Conservation (phyloP, 2,329 filamentous ascomycete genomes). For the Fusarium sp. region DNA sequence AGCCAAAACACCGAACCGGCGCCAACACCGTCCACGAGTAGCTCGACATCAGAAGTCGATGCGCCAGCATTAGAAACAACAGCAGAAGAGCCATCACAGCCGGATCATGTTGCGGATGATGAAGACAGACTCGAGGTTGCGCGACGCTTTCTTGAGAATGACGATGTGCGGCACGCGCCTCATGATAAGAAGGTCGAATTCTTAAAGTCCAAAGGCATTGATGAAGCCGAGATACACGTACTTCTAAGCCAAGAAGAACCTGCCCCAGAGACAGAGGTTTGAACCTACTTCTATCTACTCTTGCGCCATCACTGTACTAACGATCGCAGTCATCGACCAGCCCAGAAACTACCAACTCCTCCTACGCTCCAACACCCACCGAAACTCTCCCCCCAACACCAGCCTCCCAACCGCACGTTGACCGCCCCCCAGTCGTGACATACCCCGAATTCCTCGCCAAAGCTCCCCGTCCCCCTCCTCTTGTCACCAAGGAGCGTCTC, state of each 20-base stretch:
- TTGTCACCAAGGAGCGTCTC: conserved; percentile 70
- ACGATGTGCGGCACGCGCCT: conserved; percentile 74
- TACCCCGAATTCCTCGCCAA: conserved; percentile 76
- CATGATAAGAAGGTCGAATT: conserved; percentile 81
- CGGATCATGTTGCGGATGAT: background rate
- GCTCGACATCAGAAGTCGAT: conserved; percentile 31
- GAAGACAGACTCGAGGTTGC: conserved; percentile 69
- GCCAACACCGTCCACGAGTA: conserved; percentile 32
- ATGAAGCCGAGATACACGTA: conserved; percentile 72
- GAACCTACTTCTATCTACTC: background rate
- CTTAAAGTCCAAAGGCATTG: conserved; percentile 80
- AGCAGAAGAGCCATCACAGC: conserved; percentile 8
- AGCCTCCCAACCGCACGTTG: conserved; percentile 46
- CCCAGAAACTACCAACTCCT: conserved; percentile 16
- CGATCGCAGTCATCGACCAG: background rate
- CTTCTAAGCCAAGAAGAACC: conserved; percentile 61
- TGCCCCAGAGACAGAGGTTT: conserved; percentile 29
- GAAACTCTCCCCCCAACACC: conserved; percentile 42
- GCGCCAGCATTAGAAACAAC: conserved; percentile 8
- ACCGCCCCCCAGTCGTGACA: conserved; percentile 71
- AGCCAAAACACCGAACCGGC: conserved; percentile 26
- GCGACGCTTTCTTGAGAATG: conserved; percentile 79
- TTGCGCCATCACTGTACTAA: background rate
- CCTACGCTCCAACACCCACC: conserved; percentile 27
- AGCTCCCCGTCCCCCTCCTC: conserved; percentile 64